Conservation (phyloP, 495 filamentous ascomycete species). For the Penicillium lividum region DNA sequence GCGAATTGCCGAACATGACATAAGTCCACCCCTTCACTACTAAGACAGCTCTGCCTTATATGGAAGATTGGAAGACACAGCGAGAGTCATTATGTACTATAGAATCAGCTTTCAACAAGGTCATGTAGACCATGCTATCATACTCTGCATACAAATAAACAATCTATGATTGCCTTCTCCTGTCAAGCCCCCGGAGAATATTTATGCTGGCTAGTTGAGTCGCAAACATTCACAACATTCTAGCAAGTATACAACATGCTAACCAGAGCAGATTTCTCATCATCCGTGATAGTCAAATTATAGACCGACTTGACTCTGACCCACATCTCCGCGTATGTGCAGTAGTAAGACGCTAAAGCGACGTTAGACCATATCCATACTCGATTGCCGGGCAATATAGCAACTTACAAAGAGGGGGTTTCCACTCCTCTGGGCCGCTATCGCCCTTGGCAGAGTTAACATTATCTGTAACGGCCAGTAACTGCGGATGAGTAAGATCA, state of each 20-base stretch:
- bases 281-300: slow-evolving; percentile 55
- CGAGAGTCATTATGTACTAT: neutral
- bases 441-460: neutral
- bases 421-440: neutral
- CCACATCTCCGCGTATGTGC: slow-evolving; percentile 73
- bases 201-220: too few species aligned
- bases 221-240: neutral
- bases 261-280: slow-evolving; percentile 62
- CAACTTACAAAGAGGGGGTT: neutral
- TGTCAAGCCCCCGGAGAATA: too few species aligned
- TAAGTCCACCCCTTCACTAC: neutral
- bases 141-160: too few species aligned
- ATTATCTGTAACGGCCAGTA: neutral
- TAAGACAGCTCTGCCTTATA: too few species aligned
- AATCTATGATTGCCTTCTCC: too few species aligned
- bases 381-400: neutral
- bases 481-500: neutral
- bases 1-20: neutral
- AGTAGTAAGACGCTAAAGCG: slow-evolving; percentile 59
- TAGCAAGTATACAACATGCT: slow-evolving; percentile 68
- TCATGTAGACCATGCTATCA: too few species aligned
- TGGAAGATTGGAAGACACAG: too few species aligned
- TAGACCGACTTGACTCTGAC: slow-evolving; percentile 68
- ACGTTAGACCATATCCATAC: neutral
- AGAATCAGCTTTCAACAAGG: neutral